These are phyloP conservation scores for Aquilaria malaccensis DNA, from an alignment of 345 rosid species.

Conservation along the genomic window DNA sequence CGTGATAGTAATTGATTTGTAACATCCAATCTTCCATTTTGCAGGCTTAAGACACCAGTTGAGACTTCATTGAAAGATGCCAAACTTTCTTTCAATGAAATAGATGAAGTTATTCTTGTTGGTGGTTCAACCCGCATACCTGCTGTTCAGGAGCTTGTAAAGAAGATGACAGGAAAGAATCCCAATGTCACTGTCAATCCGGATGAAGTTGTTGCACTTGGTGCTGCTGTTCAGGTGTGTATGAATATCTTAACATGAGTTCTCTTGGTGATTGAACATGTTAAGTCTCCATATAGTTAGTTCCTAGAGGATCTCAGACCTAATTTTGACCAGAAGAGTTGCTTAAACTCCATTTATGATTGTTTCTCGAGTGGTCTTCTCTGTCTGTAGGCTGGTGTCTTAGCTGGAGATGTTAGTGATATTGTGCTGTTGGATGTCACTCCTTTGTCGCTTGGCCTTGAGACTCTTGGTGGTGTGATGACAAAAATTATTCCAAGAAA, in stretches of 20 bases:
- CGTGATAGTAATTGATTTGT: background rate
- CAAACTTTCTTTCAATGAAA: slow-evolving; percentile 70
- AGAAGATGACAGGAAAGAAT: slow-evolving; percentile 84
- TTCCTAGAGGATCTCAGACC: background rate
- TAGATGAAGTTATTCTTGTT: slow-evolving; percentile 95
- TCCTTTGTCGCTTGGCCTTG: slow-evolving; percentile 84
- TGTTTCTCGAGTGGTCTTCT: background rate
- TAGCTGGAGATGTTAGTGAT: slow-evolving; percentile 94
- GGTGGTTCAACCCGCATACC: slow-evolving; percentile 99
- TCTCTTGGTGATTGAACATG: background rate
- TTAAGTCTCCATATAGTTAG: background rate
- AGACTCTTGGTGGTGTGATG: slow-evolving; percentile 98
- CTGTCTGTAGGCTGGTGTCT: slow-evolving; percentile 73
- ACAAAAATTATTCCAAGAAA: slow-evolving; percentile 94
- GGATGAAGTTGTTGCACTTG: slow-evolving; percentile 96
- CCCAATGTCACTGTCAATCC: slow-evolving; percentile 98
- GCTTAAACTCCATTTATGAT: background rate
- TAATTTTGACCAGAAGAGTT: no score
- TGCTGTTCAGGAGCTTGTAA: slow-evolving; percentile 91
- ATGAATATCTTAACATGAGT: background rate
- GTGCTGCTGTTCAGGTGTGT: slow-evolving; percentile 97
- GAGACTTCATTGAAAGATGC: slow-evolving; percentile 87
- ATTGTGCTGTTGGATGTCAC: slow-evolving; percentile 88
- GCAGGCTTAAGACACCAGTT: slow-evolving; percentile 80
- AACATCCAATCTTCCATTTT: background rate